Evolutionary conservation across 1,284 basidiomycete species (phyloP), one percentile per base, ranked within the genome.

Genomic region (Trichosporon ovoides): DNA sequence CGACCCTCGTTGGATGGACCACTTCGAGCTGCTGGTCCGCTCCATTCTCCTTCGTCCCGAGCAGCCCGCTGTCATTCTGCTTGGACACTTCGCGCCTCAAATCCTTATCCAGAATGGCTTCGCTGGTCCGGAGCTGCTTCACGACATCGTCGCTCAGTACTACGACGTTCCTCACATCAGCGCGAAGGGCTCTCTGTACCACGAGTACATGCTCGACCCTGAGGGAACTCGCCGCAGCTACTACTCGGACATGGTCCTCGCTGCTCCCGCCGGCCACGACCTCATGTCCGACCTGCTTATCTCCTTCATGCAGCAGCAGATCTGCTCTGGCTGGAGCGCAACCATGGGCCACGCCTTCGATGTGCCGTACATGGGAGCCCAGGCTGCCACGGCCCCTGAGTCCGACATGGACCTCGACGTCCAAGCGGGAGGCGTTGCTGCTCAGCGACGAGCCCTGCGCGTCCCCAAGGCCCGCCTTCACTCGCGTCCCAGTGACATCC

Each of bases 31-130:
- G 4, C 85, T 97, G 56, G 82, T 96, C 57, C 88, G 93, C 37
- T 93, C 91, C 2, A 83, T 96, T 68, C 85, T 96, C 43, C 81
- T 91, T 38, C 83, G 93, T 40, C 87, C 87, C 1, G 91, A 95
- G 67, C 84, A 88, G 65, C 93, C 93, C 9, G 93, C 93, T 31
- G 84, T 97, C 52, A 77, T 97, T 66, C 83, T 96, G 59, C 83
- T 97, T 14, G 93, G 93, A 3, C 92, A 96, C 77, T 96, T 96
- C 73, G 85, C 84, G 52, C 88, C 91, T 0, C 90, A 97, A 69
- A 72, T 87, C 2, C 87, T 91, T 66, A 80, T 83, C 52, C 79
- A 83, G 36, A 81, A 89, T 68, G 91, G 91, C 3, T 94, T 88
- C 69, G 84, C 84, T 4, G 91, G 93, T 3, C 88, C 91, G 2